Base-by-base conservation (phyloP, 2,329 filamentous ascomycete species). In the Annulohypoxylon truncatum region DNA sequence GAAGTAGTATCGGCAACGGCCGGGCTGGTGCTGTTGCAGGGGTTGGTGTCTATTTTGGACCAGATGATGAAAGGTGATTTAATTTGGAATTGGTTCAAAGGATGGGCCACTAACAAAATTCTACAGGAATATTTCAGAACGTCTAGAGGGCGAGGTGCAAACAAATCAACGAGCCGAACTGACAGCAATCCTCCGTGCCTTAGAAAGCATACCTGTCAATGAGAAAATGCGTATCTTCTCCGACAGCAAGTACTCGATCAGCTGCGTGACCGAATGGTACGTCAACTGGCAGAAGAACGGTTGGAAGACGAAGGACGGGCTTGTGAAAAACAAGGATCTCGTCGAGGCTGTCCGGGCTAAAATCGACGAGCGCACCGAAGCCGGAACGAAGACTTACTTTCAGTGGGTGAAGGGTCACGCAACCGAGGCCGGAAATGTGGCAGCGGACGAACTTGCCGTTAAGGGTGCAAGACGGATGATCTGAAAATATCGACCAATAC, bases 131-230 rank as follows among this genome's bases (percentile, higher is more conserved):
- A 77, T 97, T 22, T 92, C 92, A 10, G 94, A 96, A 79, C 88
- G 89, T 3, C 86, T 97, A 2, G 80, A 84, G 54, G 93, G 93
- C 53, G 82, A 85, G 13, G 83, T 85, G 8, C 96, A 98, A 79
- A 98, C 96, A 0, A 99, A 99, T 77, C 93, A 98, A 78, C 92
- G 96, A 2, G 96, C 95, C n/a, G 96, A 99, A 81, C 83, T 99
- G 63, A 94, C 92, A 22, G 96, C 94, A 6, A 91, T 98, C 68
- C 83, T 92, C 28, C 91, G 94, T 61, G 94, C 94, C 0, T 84
- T 98, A 20, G 89, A 97, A 74, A 87, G 90, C 47, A 89, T 90
- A 1, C 90, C 92, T 0, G 80, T 86, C 13, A 84, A 90, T 62
- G 85, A 91, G 61, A 83, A 89, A 64, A 86, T 96, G 10, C 85